Evolutionary conservation across 176 grass and related monocot species (phyloP).

Genomic region (Paspalum notatum): DNA sequence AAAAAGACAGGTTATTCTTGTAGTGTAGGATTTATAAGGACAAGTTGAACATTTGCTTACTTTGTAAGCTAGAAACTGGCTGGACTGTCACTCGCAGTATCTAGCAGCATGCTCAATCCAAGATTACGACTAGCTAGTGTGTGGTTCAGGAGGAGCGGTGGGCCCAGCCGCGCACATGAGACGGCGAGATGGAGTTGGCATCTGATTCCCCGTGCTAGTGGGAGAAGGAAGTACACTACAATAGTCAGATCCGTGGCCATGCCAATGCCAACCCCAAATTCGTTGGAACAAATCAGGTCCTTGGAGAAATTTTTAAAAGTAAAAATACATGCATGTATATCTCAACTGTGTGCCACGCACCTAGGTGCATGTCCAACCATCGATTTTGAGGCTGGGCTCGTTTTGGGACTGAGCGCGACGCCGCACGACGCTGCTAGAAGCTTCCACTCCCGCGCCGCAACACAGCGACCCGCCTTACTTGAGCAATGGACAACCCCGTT

Average conservation of each 20-base stretch:
- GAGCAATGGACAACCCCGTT: too few relatives aligned
- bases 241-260: not conserved
- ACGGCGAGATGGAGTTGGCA: constrained; percentile 20
- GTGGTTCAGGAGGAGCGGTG: constrained; percentile 7
- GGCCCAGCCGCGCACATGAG: constrained; percentile 21
- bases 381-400: too few relatives aligned
- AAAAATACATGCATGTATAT: too few relatives aligned
- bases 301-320: too few relatives aligned
- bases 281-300: not conserved
- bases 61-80: constrained; percentile 1
- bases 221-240: not conserved
- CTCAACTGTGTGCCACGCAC: too few relatives aligned
- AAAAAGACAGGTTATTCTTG: too few relatives aligned
- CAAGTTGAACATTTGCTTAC: constrained; percentile 21
- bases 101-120: not conserved
- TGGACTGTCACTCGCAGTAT: not conserved
- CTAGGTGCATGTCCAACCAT: too few relatives aligned
- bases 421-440: too few relatives aligned
- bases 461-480: too few relatives aligned
- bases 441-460: too few relatives aligned
- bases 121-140: not conserved
- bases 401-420: too few relatives aligned
- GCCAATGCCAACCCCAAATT: constrained; percentile 20
- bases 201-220: constrained; percentile 37
- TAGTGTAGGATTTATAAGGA: not conserved